Evolutionary conservation across 345 rosid genomes (phyloP), one percentile per base, ranked within the genome.

Genomic region (Lepidium sativum): DNA sequence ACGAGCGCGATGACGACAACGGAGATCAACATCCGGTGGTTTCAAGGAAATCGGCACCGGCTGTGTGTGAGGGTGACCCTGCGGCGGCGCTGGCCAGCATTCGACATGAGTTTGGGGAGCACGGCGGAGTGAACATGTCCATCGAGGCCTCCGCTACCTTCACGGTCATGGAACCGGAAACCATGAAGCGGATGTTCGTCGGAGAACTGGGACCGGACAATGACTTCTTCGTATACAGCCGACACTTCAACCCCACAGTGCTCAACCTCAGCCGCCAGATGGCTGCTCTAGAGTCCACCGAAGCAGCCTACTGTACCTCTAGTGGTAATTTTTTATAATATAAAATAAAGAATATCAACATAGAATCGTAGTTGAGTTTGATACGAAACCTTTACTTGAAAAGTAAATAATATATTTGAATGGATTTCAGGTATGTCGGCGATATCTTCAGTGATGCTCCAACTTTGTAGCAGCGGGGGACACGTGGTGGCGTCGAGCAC

Each of bases 131-230:
- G 32, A 94, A 94, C 79, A 94, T 91, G 97, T 94, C 99, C 1
- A 94, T 88, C 53, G 99, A 94, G 75, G 96, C 97, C 43, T 94
- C 97, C n/a, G 99, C 95, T 64, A 88, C 96, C 55, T 94, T 94
- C 86, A 90, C 97, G 42, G 99, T 88, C 68, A 90, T 94, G 95
- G 99, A 94, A 75, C 88, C 99, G 0, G 97, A 88, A 23, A 94
- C 95, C 48, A 86, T 94, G 97, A 77, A 84, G 48, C 86, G 91
- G 27, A 82, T 94, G 91, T 94, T 94, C 77, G 0, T 92, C 63
- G 96, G 97, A 29, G 97, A 94, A 56, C 85, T 90, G n/a, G 99
- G 97, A 12, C 88, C 99, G 7, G 96, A 94, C 50, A 88, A 92
- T 8, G 95, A 94, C 74, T 94, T 90, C 79, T 94, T 83, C 76